These are phyloP conservation scores for Fusarium sp. DNA, from an alignment of 2,329 filamentous ascomycete genomes.

Conservation along the genomic window DNA sequence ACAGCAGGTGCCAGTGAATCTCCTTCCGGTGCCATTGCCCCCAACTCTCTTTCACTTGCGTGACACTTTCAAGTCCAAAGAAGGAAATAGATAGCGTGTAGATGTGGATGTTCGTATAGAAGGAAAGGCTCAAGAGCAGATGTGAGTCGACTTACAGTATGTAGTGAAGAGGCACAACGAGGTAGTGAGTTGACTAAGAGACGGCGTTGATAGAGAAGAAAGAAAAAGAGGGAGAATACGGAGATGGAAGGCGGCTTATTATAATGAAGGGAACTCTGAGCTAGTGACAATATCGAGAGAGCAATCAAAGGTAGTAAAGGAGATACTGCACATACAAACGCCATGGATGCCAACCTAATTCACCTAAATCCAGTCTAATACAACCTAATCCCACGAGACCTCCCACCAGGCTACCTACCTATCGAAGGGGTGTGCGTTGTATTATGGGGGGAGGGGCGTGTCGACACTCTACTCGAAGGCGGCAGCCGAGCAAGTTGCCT, in stretches of 20 bases:
- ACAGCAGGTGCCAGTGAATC: background rate
- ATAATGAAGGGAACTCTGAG: conserved; percentile 40
- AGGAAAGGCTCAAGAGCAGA: conserved; percentile 4
- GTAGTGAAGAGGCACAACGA: conserved; percentile 40
- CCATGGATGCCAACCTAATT: conserved; percentile 24
- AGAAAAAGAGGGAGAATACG: conserved; percentile 12
- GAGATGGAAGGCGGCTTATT: conserved; percentile 42
- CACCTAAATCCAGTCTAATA: conserved; percentile 9
- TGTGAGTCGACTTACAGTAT: conserved; percentile 39
- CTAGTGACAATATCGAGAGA: conserved; percentile 30
- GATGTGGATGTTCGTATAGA: conserved; percentile 7
- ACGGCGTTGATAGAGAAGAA: conserved; percentile 42
- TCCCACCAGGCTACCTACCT: conserved; percentile 5
- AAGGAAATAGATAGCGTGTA: background rate
- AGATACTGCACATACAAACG: conserved; percentile 21
- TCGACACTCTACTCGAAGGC: background rate
- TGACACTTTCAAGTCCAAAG: conserved; percentile 7
- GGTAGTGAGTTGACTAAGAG: conserved; percentile 40
- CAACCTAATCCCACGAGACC: conserved; percentile 34
- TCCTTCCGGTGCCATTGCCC: conserved; percentile 2
- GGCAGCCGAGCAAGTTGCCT: background rate
- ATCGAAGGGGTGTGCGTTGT: background rate
- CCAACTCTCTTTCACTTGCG: background rate
- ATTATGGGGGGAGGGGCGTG: background rate
- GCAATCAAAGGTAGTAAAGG: conserved; percentile 30